phyloP scores from a whole-genome alignment of 2,329 filamentous ascomycete species.

The Fusarium sp. region DNA sequence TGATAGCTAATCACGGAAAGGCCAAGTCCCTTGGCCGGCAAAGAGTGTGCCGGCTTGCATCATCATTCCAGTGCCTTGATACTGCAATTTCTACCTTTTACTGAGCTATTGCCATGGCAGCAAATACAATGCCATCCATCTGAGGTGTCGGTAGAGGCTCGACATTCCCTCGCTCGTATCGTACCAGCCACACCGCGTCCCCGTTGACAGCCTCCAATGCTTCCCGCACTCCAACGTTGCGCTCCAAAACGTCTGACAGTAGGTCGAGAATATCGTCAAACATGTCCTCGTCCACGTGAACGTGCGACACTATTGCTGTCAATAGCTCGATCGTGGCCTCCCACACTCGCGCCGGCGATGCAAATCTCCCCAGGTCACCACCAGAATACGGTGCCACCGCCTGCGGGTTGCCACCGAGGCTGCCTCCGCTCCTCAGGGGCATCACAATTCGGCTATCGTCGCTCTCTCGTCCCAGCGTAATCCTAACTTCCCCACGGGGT shows the following conservation, averaged over 20 bases:
- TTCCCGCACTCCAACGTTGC: constrained; percentile 60
- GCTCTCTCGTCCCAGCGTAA: constrained; percentile 25
- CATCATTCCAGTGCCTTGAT: background rate
- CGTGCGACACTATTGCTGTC: constrained; percentile 69
- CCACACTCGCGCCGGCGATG: constrained; percentile 74
- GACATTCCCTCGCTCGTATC: constrained; percentile 60
- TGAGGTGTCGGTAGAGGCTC: constrained; percentile 52
- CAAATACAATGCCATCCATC: constrained; percentile 58
- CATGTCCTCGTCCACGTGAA: constrained; percentile 73
- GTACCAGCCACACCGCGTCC: constrained; percentile 81
- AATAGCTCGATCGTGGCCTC: constrained; percentile 70
- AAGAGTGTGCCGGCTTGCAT: background rate
- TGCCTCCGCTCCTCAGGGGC: constrained; percentile 44
- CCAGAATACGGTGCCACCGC: constrained; percentile 36
- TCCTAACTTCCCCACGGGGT: constrained; percentile 35
- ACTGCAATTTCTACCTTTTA: background rate
- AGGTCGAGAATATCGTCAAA: constrained; percentile 79
- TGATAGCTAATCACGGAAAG: background rate
- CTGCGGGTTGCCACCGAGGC: constrained; percentile 33
- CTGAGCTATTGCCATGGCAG: constrained; percentile 40
- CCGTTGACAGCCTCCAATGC: constrained; percentile 74
- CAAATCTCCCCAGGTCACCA: constrained; percentile 66
- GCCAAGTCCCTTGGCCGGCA: background rate
- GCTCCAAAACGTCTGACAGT: constrained; percentile 63
- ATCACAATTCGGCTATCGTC: constrained; percentile 47